phyloP scores from a whole-genome alignment of 225 moss, liverwort and hornwort species.

The Thuidium tamariscinum region DNA sequence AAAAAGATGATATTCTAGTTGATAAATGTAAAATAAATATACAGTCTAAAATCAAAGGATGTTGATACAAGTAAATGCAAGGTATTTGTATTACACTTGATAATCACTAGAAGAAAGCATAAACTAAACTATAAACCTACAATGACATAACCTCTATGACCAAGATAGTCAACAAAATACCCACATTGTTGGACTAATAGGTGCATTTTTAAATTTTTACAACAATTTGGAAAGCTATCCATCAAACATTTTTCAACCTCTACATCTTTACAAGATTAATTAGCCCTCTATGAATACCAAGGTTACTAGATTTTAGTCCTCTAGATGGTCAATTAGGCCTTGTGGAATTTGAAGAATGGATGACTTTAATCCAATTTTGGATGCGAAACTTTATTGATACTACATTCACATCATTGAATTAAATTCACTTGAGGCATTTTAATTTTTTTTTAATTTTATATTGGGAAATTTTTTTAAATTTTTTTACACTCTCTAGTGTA shows the following conservation, averaged over 20 bases:
- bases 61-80: neutral
- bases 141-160: too few relatives aligned
- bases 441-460: too few relatives aligned
- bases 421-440: neutral
- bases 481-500: neutral
- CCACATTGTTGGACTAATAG: neutral
- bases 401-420: neutral
- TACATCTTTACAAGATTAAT: rapidly evolving
- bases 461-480: neutral
- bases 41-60: neutral
- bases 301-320: rapidly evolving
- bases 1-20: neutral
- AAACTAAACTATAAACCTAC: neutral
- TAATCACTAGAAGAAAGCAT: neutral
- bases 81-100: neutral
- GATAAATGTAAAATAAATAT: neutral
- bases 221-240: rapidly evolving
- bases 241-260: neutral
- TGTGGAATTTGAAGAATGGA: neutral
- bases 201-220: neutral
- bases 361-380: neutral
- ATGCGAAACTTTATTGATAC: neutral
- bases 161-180: neutral
- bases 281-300: rapidly evolving
- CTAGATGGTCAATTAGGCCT: neutral